These are phyloP conservation scores for Platanus orientalis DNA, from an alignment of 164 flowering plant species.

Conservation along the genomic window DNA sequence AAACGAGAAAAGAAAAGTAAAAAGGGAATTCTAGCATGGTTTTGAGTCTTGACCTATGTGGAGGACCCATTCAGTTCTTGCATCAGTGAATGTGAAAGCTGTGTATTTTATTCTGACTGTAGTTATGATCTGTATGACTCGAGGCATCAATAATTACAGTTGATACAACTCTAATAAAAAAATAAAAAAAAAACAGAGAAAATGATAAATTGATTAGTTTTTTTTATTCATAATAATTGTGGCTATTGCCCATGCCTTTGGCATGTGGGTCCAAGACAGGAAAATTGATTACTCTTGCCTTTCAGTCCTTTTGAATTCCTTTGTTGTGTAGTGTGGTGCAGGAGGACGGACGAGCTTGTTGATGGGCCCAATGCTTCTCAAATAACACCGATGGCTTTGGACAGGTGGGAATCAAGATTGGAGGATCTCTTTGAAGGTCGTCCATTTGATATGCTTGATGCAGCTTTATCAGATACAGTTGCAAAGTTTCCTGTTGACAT, in stretches of 20 bases:
- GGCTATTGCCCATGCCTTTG: neutral
- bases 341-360: slow-evolving; percentile 95
- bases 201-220: neutral
- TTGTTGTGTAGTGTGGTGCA: slow-evolving; percentile 72
- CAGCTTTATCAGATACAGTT: slow-evolving; percentile 83
- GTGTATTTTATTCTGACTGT: too few species aligned
- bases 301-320: neutral
- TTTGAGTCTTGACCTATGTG: too few species aligned
- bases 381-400: slow-evolving; percentile 84
- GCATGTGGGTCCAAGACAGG: neutral
- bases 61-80: too few species aligned
- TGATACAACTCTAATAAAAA: too few species aligned
- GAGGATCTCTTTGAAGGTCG: slow-evolving; percentile 70
- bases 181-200: too few species aligned
- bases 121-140: too few species aligned
- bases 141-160: too few species aligned
- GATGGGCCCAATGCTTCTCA: slow-evolving; percentile 97
- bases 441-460: slow-evolving; percentile 92
- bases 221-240: neutral
- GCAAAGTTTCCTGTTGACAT: slow-evolving; percentile 77
- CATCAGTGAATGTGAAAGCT: too few species aligned
- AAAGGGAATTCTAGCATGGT: too few species aligned
- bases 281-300: neutral
- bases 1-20: too few species aligned
- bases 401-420: slow-evolving; percentile 81